phyloP scores from a whole-genome alignment of 768 basidiomycete genomes.

The Coprinopsis marcescibilis region DNA sequence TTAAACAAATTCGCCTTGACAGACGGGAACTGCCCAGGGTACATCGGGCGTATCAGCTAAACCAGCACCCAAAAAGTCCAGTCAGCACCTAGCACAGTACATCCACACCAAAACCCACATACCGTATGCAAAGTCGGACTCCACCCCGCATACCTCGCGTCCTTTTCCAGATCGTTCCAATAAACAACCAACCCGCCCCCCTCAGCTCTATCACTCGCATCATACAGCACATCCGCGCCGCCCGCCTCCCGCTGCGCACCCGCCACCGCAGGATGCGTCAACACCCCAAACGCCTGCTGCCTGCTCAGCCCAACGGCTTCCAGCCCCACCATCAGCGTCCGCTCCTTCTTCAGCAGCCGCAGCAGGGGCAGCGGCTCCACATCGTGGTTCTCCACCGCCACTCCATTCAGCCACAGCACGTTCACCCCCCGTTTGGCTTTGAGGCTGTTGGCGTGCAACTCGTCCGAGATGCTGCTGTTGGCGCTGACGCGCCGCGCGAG shows the following conservation, averaged over 20 bases:
- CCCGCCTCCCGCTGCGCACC: constrained; percentile 42
- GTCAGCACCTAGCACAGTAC: not conserved
- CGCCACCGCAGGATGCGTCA: constrained; percentile 60
- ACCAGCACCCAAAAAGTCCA: not conserved
- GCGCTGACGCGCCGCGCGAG: constrained; percentile 65
- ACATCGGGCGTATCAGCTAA: constrained; percentile 71
- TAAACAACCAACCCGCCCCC: constrained; percentile 70
- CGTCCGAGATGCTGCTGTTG: constrained; percentile 43
- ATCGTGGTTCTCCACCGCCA: constrained; percentile 51
- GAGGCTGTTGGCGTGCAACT: constrained; percentile 52
- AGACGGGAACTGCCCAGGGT: constrained; percentile 74
- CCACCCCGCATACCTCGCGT: constrained; percentile 57
- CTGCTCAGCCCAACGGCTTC: constrained; percentile 57
- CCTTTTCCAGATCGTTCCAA: constrained; percentile 91
- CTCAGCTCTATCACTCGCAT: constrained; percentile 83
- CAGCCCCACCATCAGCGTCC: constrained; percentile 52
- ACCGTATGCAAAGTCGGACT: constrained; percentile 46
- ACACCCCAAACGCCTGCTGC: constrained; percentile 61
- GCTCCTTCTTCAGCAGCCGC: constrained; percentile 69
- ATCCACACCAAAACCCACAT: constrained; percentile 18
- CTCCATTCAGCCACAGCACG: constrained; percentile 80
- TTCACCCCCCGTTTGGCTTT: constrained; percentile 48
- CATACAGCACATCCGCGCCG: constrained; percentile 71
- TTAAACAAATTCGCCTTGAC: constrained; percentile 80
- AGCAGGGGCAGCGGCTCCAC: constrained; percentile 69